Evolutionary conservation across 2,329 filamentous ascomycete genomes (phyloP), one percentile per base, ranked within the genome.

Genomic region (Diaporthe citrichinensis): DNA sequence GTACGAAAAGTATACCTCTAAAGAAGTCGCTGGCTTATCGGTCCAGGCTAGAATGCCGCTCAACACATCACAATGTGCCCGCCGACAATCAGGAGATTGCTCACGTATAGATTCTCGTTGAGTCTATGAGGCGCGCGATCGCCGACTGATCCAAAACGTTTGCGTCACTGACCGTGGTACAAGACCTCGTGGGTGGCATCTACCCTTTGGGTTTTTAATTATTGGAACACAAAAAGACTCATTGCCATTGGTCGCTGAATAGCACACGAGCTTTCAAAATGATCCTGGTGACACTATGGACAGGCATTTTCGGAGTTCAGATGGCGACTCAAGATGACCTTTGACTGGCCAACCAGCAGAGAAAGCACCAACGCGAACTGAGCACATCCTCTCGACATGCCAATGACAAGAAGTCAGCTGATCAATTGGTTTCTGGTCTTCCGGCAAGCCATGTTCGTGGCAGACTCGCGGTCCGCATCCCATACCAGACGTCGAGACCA

Each of bases 351-450:
- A 28, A 46, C 61, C 61, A 49, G 61, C 41, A 31, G 7, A 49
- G 41, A 46, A 49, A n/a, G 20, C 28, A 3, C 28, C 25, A 14
- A 14, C 15, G 61, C 20, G 61, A 12, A 49, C 17, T 10, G 41
- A 49, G 41, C 17, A 23, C 25, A 49, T n/a, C 14, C 41, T 34
- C 10, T 46, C 41, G 20, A 65, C 17, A n/a, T 31, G 61, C 44
- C 15, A 23, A 49, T n/a, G n/a, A 49, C 41, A 65, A 41, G 41
- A 49, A 67, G 61, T 67, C 61, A 67, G 61, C 61, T 67, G 61
- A 67, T 51, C 12, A 10, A 36, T n/a, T 51, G 6, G 6, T 17
- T 23, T 31, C 61, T 34, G 41, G 20, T 8, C 17, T 20, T 9
- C 25, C 20, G 23, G n/a, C n/a, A 46, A 46, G 41, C 39, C 17